Evolutionary conservation across 1,284 basidiomycete species (phyloP).

Genomic region (Porodaedalea pini): DNA sequence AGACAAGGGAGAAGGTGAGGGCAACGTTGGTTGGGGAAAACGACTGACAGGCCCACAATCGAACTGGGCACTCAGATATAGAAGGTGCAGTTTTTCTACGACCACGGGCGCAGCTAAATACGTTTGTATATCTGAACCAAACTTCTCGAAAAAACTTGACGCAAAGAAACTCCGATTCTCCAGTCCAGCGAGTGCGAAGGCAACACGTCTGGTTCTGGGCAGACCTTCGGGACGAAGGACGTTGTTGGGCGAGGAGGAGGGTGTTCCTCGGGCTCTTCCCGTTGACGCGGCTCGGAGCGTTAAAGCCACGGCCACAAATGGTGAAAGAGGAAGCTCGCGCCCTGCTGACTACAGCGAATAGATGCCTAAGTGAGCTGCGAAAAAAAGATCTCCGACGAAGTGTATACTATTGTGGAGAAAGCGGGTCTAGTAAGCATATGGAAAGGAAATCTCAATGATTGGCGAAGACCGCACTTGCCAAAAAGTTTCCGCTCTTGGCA

Average conservation of each 20-base stretch:
- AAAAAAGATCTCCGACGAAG: constrained; percentile 16
- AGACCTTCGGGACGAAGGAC: constrained; percentile 5
- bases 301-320: constrained; percentile 3
- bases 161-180: constrained; percentile 9
- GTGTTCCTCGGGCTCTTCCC: constrained; percentile 6
- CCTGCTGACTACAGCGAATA: constrained; percentile 14
- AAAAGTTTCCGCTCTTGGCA: constrained; percentile 12
- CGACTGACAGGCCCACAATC: background rate
- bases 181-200: constrained; percentile 10
- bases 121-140: constrained; percentile 7
- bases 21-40: constrained; percentile 9
- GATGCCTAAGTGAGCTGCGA: constrained; percentile 5
- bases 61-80: constrained; percentile 15
- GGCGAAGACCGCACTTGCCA: constrained; percentile 7
- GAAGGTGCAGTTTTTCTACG: constrained; percentile 9
- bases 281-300: background rate
- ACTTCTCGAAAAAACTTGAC: background rate
- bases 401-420: constrained; percentile 16
- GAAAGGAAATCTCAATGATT: constrained; percentile 12
- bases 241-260: constrained; percentile 7
- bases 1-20: constrained; percentile 2
- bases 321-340: background rate
- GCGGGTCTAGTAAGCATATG: constrained; percentile 13
- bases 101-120: constrained; percentile 12
- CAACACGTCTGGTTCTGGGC: background rate